Base-by-base conservation (phyloP, 2,329 filamentous ascomycete species). In the Passalora sequoiae region DNA sequence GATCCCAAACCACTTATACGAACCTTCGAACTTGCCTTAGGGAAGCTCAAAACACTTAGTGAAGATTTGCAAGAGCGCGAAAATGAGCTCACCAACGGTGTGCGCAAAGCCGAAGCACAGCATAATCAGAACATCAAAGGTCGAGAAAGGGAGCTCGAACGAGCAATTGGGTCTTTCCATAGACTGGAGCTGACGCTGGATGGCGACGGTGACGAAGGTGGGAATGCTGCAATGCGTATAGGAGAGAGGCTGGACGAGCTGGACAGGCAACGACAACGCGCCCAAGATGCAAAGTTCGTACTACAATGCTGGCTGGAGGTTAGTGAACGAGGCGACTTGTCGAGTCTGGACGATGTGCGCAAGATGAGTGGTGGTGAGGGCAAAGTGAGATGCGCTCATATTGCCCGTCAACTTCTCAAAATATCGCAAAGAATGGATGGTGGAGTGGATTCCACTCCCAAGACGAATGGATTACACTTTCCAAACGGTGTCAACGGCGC, bases 291-390 rank as follows among this genome's bases (percentile, higher is more conserved):
- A 48, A 91, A 86, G 62, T 97, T 97, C 63, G 69, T 98, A 46
- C 89, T 98, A 53, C 86, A 94, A 63, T 98, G 92, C 70, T 98
- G 92, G 91, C 81, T 88, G 29, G 91, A 97, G 60, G 88, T 98
- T 56, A 89, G 84, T 66, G 89, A 95, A 60, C 83, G 84, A 6
- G 92, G 92, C 3, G 82, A 92, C 56, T 75, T 97, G 43, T 84
- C 85, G 6, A 82, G 84, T n/a, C 69, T 98, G 36, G 88, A 97
- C 64, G 89, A 94, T 51, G 83, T 97, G 47, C 79, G 91, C 60
- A 78, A 86, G 52, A 84, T 89, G 54, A 88, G 87, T 1, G 84
- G 84, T 19, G 85, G 86, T 8, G 89, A 95, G 56, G 89, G 91
- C 64, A 97, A 95, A 65, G 87, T 98, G 33, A 81, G 89, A 46